phyloP scores from a whole-genome alignment of 352 stramenopile species.

The Phytophthora sp. region DNA sequence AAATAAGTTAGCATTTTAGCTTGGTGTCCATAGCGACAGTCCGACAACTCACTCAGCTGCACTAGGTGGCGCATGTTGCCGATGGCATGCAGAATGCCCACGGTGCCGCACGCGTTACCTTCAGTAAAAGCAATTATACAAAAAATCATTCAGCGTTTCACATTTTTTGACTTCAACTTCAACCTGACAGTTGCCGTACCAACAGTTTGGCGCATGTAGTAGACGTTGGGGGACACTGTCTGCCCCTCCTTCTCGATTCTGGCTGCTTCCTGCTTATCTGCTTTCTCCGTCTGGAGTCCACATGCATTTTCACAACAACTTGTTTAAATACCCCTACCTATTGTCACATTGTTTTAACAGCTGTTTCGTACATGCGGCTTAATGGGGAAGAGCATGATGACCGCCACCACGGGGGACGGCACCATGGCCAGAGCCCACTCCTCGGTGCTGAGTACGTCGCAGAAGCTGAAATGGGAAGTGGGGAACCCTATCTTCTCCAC shows the following conservation, averaged over 20 bases:
- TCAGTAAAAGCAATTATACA: constrained; percentile 9
- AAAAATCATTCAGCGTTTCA: constrained; percentile 3
- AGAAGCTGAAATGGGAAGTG: constrained; percentile 86
- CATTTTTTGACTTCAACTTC: neutral
- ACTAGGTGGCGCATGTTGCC: constrained; percentile 90
- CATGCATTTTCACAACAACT: constrained; percentile 5
- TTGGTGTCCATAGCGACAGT: neutral
- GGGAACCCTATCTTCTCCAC: constrained; percentile 94
- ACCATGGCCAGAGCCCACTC: constrained; percentile 98
- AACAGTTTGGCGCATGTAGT: constrained; percentile 96
- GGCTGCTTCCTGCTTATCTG: constrained; percentile 71
- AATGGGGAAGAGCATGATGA: constrained; percentile 97
- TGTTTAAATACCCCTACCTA: constrained; percentile 1
- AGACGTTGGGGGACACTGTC: constrained; percentile 75
- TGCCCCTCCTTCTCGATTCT: constrained; percentile 79
- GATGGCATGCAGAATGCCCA: constrained; percentile 95
- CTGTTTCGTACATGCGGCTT: constrained; percentile 71
- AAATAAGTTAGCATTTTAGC: neutral
- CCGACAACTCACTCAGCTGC: constrained; percentile 54
- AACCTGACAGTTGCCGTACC: constrained; percentile 36
- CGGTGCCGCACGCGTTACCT: constrained; percentile 96
- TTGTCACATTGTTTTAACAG: constrained; percentile 18
- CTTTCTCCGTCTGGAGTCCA: constrained; percentile 67
- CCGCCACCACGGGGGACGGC: constrained; percentile 89
- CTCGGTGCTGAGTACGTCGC: constrained; percentile 96